phyloP scores from a whole-genome alignment of 345 rosid genomes.

The Turnera subulata region DNA sequence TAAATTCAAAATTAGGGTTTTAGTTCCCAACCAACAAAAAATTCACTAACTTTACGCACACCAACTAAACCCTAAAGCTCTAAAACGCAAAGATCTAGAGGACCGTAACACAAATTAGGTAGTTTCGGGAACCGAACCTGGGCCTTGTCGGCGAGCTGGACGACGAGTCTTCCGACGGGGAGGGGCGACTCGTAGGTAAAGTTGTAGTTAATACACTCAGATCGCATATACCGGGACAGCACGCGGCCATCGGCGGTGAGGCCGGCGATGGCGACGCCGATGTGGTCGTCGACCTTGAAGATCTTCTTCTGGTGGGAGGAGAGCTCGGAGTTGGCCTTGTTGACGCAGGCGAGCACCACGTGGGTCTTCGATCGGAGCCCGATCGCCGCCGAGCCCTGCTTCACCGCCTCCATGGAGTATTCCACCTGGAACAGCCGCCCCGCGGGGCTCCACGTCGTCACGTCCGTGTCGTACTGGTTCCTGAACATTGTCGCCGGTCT shows the following conservation, averaged over 20 bases:
- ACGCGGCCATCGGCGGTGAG: slow-evolving; percentile 98
- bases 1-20: neutral
- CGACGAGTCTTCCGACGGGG: slow-evolving; percentile 94
- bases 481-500: slow-evolving; percentile 68
- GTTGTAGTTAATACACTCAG: slow-evolving; percentile 81
- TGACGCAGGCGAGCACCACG: slow-evolving; percentile 84
- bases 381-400: slow-evolving; percentile 98
- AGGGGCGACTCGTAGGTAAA: slow-evolving; percentile 94
- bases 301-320: slow-evolving; percentile 98
- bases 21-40: neutral
- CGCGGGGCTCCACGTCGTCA: slow-evolving; percentile 98
- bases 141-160: slow-evolving; percentile 95
- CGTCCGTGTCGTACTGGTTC: slow-evolving; percentile 98
- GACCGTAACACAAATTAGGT: neutral
- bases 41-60: too few species aligned
- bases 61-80: neutral
- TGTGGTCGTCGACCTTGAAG: slow-evolving; percentile 96
- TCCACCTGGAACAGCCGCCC: slow-evolving; percentile 96
- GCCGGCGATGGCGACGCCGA: slow-evolving; percentile 95
- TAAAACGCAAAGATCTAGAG: neutral
- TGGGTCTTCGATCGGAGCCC: slow-evolving; percentile 98
- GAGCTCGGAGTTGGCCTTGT: slow-evolving; percentile 89
- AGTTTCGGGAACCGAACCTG: slow-evolving; percentile 45
- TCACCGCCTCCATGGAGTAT: slow-evolving; percentile 99
- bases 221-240: slow-evolving; percentile 90